These are phyloP conservation scores for Terfezia boudieri DNA, from an alignment of 495 filamentous ascomycete species.

Conservation along the genomic window DNA sequence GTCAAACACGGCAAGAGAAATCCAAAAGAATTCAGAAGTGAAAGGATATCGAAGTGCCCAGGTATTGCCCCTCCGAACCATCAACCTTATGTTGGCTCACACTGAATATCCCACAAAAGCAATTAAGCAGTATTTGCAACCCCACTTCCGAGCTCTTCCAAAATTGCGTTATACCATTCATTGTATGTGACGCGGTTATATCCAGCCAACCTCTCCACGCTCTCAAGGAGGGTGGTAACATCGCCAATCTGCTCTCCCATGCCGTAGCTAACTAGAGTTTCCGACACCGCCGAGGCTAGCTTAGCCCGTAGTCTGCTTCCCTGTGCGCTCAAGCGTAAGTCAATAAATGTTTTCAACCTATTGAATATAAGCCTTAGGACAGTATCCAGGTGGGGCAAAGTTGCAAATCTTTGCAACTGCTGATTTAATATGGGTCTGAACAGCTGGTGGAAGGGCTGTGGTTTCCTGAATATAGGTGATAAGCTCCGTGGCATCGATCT, in stretches of 20 bases:
- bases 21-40: too few relatives aligned
- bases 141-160: conserved; percentile 1
- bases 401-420: conserved; percentile 23
- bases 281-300: conserved; percentile 59
- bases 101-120: not conserved
- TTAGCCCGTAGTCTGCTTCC: conserved; percentile 61
- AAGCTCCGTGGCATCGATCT: conserved; percentile 26
- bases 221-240: conserved; percentile 64
- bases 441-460: conserved; percentile 22
- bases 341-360: conserved; percentile 49
- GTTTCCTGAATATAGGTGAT: conserved; percentile 30
- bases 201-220: conserved; percentile 45
- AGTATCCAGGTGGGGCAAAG: conserved; percentile 41
- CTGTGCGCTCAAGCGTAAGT: conserved; percentile 49
- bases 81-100: too few relatives aligned
- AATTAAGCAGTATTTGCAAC: not conserved
- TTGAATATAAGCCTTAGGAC: conserved; percentile 62
- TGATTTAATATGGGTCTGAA: conserved; percentile 17
- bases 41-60: too few relatives aligned
- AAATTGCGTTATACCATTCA: conserved; percentile 54
- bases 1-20: too few relatives aligned
- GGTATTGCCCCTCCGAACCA: too few relatives aligned
- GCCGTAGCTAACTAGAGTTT: conserved; percentile 57
- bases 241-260: conserved; percentile 74
- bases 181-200: conserved; percentile 67